These are phyloP conservation scores for Fusarium armeniacum DNA, from an alignment of 2,329 filamentous ascomycete genomes.

Conservation along the genomic window DNA sequence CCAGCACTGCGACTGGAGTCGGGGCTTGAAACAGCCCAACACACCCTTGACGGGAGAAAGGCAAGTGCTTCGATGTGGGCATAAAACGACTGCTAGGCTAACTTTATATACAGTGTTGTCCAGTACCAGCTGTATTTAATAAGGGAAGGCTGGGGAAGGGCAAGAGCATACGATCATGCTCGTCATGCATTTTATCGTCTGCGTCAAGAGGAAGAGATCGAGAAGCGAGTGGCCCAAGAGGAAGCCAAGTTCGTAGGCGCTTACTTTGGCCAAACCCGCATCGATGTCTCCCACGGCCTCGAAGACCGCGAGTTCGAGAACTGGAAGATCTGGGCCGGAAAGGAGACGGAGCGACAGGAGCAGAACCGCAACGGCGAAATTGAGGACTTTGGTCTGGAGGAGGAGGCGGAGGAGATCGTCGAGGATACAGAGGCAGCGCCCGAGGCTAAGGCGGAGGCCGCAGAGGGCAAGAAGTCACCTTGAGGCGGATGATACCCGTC, in stretches of 20 bases:
- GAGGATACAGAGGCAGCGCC: constrained; percentile 43
- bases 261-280: constrained; percentile 83
- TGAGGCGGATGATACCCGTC: constrained; percentile 44
- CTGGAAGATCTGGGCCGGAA: constrained; percentile 85
- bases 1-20: constrained; percentile 83
- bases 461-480: constrained; percentile 32
- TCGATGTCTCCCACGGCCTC: constrained; percentile 84
- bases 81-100: constrained; percentile 23
- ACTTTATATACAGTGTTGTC: constrained; percentile 75
- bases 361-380: constrained; percentile 59
- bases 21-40: constrained; percentile 77
- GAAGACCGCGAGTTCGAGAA: constrained; percentile 84
- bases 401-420: constrained; percentile 51
- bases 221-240: constrained; percentile 85
- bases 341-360: constrained; percentile 60
- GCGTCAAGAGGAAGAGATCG: constrained; percentile 85
- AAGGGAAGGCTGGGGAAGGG: constrained; percentile 68
- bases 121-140: constrained; percentile 93
- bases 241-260: constrained; percentile 89
- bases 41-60: constrained; percentile 80
- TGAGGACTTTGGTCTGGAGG: constrained; percentile 58
- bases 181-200: constrained; percentile 91
- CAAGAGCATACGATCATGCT: constrained; percentile 85
- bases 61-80: constrained; percentile 22
- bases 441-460: constrained; percentile 46